These are phyloP conservation scores for Fusarium oligoseptatum DNA, from an alignment of 2,329 filamentous ascomycete species.

Conservation along the genomic window DNA sequence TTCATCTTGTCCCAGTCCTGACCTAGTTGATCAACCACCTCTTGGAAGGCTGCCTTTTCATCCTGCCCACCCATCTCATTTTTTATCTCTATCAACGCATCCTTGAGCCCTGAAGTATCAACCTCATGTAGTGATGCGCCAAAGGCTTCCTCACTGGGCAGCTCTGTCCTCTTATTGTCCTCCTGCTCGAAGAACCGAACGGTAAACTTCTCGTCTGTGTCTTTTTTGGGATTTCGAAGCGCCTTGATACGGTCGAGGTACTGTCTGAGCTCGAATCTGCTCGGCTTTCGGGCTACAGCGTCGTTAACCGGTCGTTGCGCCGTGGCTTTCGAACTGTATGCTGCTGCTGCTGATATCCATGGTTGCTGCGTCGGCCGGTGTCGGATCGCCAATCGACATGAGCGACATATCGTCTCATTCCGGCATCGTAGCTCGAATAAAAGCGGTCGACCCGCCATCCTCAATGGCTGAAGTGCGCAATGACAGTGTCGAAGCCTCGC, in stretches of 20 bases:
- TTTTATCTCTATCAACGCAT: slow-evolving; percentile 56
- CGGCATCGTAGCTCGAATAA: slow-evolving; percentile 53
- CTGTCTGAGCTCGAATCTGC: slow-evolving; percentile 44
- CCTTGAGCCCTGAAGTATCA: slow-evolving; percentile 53
- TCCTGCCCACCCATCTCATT: slow-evolving; percentile 52
- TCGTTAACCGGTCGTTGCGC: slow-evolving; percentile 29
- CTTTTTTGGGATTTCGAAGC: slow-evolving; percentile 37
- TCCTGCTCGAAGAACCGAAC: slow-evolving; percentile 65
- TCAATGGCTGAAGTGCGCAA: slow-evolving; percentile 28
- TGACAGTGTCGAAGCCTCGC: slow-evolving; percentile 15
- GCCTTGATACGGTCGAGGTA: slow-evolving; percentile 48
- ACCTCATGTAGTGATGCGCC: slow-evolving; percentile 53
- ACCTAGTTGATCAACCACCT: slow-evolving; percentile 53
- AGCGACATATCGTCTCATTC: slow-evolving; percentile 54
- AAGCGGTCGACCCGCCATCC: slow-evolving; percentile 54
- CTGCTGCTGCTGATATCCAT: slow-evolving; percentile 46
- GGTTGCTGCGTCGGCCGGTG: slow-evolving; percentile 43
- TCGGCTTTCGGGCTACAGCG: slow-evolving; percentile 42
- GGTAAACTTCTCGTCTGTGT: slow-evolving; percentile 42
- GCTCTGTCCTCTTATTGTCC: slow-evolving; percentile 52
- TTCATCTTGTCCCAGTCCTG: slow-evolving; percentile 48
- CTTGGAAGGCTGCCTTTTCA: slow-evolving; percentile 52
- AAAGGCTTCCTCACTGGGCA: slow-evolving; percentile 58
- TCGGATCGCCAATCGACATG: slow-evolving; percentile 52
- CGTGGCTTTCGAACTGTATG: slow-evolving; percentile 50